Percentiles rank a stretch among this genome's conserved stretches.
phyloP scores from a whole-genome alignment of 108 stramenopile species.

The Skeletonema menzelii region DNA sequence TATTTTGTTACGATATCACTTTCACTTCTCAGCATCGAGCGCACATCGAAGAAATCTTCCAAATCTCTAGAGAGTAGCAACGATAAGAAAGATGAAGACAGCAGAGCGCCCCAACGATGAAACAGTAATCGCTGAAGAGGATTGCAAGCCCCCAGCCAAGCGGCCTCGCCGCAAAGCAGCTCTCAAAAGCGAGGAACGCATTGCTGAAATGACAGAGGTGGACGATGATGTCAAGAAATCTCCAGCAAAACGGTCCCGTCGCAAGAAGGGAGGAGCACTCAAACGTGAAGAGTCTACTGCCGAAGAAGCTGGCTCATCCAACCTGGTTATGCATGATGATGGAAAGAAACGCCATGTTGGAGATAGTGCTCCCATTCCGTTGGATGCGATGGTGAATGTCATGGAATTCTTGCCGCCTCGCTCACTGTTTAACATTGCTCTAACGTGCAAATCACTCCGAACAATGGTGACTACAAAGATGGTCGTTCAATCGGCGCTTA shows the following conservation, averaged over 20 bases:
- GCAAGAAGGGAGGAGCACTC: not conserved
- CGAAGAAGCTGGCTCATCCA: not conserved
- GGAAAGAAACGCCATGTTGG: not conserved
- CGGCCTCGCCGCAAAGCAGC: not conserved
- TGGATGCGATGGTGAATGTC: constrained; percentile 11
- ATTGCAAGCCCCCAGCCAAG: not conserved
- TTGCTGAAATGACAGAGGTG: not conserved
- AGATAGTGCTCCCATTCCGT: not conserved
- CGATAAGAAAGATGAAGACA: not conserved
- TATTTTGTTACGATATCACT: no score
- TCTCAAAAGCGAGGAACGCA: not conserved
- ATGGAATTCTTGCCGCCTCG: constrained; percentile 7
- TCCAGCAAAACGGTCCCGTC: not conserved
- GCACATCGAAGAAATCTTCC: no score
- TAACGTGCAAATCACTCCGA: constrained; percentile 12
- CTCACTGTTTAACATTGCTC: constrained; percentile 3
- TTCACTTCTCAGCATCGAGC: no score
- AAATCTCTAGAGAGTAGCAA: no score
- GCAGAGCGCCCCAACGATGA: not conserved
- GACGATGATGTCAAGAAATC: not conserved
- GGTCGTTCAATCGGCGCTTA: constrained; percentile 10
- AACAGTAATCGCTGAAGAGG: not conserved
- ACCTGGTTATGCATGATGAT: no score
- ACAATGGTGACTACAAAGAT: constrained; percentile 2
- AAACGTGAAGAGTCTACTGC: not conserved